Base-by-base conservation (phyloP, 306 rosid species). In the Chamaecrista fasciculata region DNA sequence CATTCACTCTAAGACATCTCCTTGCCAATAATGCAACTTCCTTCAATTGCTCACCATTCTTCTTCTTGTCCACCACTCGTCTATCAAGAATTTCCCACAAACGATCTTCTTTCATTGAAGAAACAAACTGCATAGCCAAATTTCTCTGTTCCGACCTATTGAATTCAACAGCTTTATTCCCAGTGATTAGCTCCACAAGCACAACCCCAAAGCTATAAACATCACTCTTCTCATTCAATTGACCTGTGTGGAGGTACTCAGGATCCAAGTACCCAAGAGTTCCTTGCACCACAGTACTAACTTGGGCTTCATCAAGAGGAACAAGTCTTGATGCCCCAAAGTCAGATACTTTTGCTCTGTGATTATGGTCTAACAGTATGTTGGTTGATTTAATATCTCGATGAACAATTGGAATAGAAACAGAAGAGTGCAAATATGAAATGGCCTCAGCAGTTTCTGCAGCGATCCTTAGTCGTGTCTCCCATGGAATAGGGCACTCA, bases 251-350 rank as follows among this genome's bases (percentile, higher is more conserved):
- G 50, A 80, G 15, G 26, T 71, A 84, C 15, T 84, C 83, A 0
- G 83, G 81, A 20, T 84, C 83, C 1, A 84, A 48, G 31, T 84
- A 84, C 0, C 85, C 88, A 0, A 80, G 25, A 24, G 83, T 84
- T 31, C 85, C 83, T 78, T 81, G 81, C 31, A 84, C 83, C 66
- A 84, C 44, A 1, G 79, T 80, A n/a, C 57, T 60, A n/a, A 84
- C 1, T 31, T 78, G 55, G 3, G 66, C 52, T 67, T 84, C 79
- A 69, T 84, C 85, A 12, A 61, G n/a, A 1, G 85, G 83, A 26
- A 80, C 56, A 55, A 84, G 42, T 43, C 57, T 80, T 2, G 85
- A 80, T 18, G 82, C 78, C 8, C 87, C 82, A 20, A 83, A 83
- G 29, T 31, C 47, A 42, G 47, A 42, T 18, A 42, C 4, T 14